Evolutionary conservation across 495 filamentous ascomycete species (phyloP).

Genomic region (Aspergillus steynii): DNA sequence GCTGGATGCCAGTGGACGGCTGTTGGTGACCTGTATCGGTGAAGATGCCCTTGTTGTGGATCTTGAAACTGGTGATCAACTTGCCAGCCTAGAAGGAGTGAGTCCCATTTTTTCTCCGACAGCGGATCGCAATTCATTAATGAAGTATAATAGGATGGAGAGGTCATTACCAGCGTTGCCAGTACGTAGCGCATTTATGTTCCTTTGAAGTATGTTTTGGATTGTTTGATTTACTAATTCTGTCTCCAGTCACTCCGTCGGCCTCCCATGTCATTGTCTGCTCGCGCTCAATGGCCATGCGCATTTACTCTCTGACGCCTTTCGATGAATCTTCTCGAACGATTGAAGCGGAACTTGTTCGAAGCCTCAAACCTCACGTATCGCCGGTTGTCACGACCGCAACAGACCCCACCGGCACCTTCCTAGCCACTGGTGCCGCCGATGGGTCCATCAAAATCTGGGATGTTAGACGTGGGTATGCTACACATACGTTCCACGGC

Average conservation of each 20-base stretch:
- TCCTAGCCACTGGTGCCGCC: conserved; percentile 87
- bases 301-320: conserved; percentile 73
- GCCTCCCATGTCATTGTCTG: conserved; percentile 86
- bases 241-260: conserved; percentile 71
- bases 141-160: conserved; percentile 71
- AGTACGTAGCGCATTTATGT: conserved; percentile 48
- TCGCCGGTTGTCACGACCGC: conserved; percentile 83
- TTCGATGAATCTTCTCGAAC: conserved; percentile 50
- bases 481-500: conserved; percentile 93
- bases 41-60: conserved; percentile 90
- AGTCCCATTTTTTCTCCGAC: conserved; percentile 25
- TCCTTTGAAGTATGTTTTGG: not conserved
- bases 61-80: conserved; percentile 75
- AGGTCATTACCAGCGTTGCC: conserved; percentile 82
- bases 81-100: conserved; percentile 88
- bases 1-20: conserved; percentile 75
- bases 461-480: conserved; percentile 89
- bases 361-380: conserved; percentile 85
- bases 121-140: not conserved
- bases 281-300: conserved; percentile 92
- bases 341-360: conserved; percentile 66
- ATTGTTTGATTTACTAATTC: conserved; percentile 24
- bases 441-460: conserved; percentile 94
- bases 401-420: conserved; percentile 81
- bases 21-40: conserved; percentile 82